Evolutionary conservation across 2,329 filamentous ascomycete genomes (phyloP), one percentile per base, ranked within the genome.

Genomic region (Colletotrichum limetticola): DNA sequence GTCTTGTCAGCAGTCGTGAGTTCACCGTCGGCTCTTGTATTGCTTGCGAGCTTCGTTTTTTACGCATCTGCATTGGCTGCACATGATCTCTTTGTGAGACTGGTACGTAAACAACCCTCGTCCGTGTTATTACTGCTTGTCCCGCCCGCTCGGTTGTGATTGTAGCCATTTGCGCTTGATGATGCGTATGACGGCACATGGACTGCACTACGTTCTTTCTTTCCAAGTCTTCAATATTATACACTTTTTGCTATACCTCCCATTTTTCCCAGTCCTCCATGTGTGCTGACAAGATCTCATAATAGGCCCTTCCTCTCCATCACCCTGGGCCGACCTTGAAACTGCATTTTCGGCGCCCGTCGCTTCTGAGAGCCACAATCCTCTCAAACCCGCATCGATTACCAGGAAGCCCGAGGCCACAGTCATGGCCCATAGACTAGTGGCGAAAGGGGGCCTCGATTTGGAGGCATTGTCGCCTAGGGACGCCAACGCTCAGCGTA

Each of bases 391-490:
- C 26, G 67, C 71, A 58, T 56, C 35, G 37, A 66, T 42, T 11
- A n/a, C 6, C 22, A 46, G 61, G 8, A 28, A 35, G n/a, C 28
- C 24, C 49, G 66, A 65, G 71, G 66, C 62, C 52, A 37, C 62
- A 68, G 68, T 42, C 71, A 88, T 88, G 86, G 83, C 86, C 74
- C 85, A 88, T 79, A 83, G 84, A 79, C 81, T 88, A 79, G 84
- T 83, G 75, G 82, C 83, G 72, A 87, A 85, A 81, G 87, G 87
- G 74, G 83, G 81, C 78, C 79, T 87, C 79, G 88, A 91, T 77
- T 85, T 90, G 81, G 91, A 92, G 80, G 90, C 91, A 67, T 84
- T 92, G 80, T 91, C 90, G 71, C 90, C 90, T 77, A 86, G 90
- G 80, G 90, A 92, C 85, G 89, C 85, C 75, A 92, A 92, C 80